These are phyloP conservation scores for Ramaria rubella DNA, from an alignment of 768 basidiomycete species.

Conservation along the genomic window DNA sequence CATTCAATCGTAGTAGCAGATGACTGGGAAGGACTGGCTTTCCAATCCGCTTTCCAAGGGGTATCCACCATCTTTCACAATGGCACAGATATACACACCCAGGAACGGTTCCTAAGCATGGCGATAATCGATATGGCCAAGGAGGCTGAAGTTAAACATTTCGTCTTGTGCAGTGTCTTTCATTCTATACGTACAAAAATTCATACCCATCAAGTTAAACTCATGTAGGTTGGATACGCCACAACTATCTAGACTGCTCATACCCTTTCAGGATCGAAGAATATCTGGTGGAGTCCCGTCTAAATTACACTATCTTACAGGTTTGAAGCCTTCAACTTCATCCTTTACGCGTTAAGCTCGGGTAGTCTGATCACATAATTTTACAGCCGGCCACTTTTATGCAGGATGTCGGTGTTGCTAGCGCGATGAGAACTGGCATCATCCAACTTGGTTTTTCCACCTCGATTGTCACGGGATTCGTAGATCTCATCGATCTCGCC, in stretches of 20 bases:
- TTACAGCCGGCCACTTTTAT: conserved; percentile 8
- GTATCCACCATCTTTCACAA: conserved; percentile 25
- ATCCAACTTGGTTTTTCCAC: conserved; percentile 22
- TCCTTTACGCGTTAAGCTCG: not conserved
- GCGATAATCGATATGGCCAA: conserved; percentile 28
- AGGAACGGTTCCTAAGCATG: conserved; percentile 28
- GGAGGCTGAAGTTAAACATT: conserved; percentile 26
- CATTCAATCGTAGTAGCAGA: conserved; percentile 19
- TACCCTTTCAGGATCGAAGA: conserved; percentile 20
- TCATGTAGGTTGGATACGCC: conserved; percentile 13
- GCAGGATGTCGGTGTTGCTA: conserved; percentile 7
- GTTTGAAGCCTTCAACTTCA: conserved; percentile 7
- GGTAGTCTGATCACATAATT: not conserved
- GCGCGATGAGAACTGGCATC: conserved; percentile 2
- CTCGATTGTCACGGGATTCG: conserved; percentile 26
- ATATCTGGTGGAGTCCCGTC: conserved; percentile 30
- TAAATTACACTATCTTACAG: conserved; percentile 32
- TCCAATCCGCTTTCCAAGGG: conserved; percentile 18
- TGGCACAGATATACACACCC: conserved; percentile 20
- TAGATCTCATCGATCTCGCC: conserved; percentile 29
- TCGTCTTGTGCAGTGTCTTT: conserved; percentile 31
- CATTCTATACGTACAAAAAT: conserved; percentile 25
- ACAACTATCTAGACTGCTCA: not conserved
- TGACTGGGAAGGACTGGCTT: conserved; percentile 19
- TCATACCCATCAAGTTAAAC: conserved; percentile 24